Base-by-base conservation (phyloP, 495 filamentous ascomycete species). In the Aspergillus wentii region DNA sequence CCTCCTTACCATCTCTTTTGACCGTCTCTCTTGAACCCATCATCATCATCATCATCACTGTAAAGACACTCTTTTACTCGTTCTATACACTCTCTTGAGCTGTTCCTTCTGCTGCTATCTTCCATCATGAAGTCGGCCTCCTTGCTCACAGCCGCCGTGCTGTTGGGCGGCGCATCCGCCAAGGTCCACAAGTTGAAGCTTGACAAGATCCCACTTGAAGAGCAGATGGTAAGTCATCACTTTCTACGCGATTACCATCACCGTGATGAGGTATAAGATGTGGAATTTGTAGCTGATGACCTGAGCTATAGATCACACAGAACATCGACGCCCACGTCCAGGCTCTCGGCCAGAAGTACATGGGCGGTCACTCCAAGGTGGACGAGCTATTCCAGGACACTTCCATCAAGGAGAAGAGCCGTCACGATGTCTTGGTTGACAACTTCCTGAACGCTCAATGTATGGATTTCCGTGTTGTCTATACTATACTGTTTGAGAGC, bases 371-470 rank as follows among this genome's bases (percentile, higher is more conserved):
- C 46, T 61, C 83, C 29, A 61, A 64, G 28, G 83, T 90, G 50
- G 54, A 72, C 46, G 74, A 88, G 33, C 72, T 91, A 56, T 94
- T 95, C 74, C 77, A 80, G 51, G 83, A 87, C 37, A 77, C 79
- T 36, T 70, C 79, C 17, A 64, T 86, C 57, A 76, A 85, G 40
- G 65, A 67, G 21, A 72, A 83, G 35, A 74, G 71, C 40, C 78
- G 77, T 43, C 91, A 98, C 52, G 77, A 82, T 22, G 85, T 99
- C 13, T 83, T 92, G 34, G 82, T 99, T 46, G 85, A 80, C 59
- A 99, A 99, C 75, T 99, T 96, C 71, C 69, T 99, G 68, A 99
- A 99, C 54, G 94, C 94, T 39, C 94, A 99, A 66, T 99, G 91
- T 95, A 82, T 51, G 86, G 49, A 32, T 18, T 32, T 63, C 26